These are phyloP conservation scores for Rubus parviflorus DNA, from an alignment of 306 rosid species.

Conservation along the genomic window DNA sequence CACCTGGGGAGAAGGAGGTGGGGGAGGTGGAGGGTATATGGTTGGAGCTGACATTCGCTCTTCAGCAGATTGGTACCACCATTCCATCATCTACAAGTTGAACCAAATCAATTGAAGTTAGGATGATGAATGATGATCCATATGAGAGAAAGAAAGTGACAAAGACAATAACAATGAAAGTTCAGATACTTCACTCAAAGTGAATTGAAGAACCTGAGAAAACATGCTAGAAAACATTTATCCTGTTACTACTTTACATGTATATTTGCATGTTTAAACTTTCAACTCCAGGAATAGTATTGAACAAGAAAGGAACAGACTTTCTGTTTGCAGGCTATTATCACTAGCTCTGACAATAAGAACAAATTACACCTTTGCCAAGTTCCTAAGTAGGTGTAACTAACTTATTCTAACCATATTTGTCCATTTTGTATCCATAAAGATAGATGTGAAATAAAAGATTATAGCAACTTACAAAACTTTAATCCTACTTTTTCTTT, in stretches of 20 bases:
- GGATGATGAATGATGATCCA: background rate
- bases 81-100: constrained; percentile 88
- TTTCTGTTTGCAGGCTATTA: background rate
- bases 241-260: background rate
- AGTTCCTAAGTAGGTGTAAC: background rate
- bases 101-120: constrained; percentile 6
- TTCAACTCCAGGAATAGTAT: background rate
- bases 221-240: background rate
- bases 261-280: background rate
- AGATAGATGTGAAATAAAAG: background rate
- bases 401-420: background rate
- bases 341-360: background rate
- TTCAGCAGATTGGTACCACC: constrained; percentile 99
- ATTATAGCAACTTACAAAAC: background rate
- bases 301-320: background rate
- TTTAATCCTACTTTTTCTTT: background rate
- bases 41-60: constrained; percentile 99
- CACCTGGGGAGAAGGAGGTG: constrained; percentile 98
- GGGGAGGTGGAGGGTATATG: constrained; percentile 96
- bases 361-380: background rate
- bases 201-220: background rate
- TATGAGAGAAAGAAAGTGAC: background rate
- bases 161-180: background rate
- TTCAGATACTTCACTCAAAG: background rate
- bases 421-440: background rate